Base-by-base conservation (phyloP, 192 early-diverging fungal species). In the Mortierella hygrophila region DNA sequence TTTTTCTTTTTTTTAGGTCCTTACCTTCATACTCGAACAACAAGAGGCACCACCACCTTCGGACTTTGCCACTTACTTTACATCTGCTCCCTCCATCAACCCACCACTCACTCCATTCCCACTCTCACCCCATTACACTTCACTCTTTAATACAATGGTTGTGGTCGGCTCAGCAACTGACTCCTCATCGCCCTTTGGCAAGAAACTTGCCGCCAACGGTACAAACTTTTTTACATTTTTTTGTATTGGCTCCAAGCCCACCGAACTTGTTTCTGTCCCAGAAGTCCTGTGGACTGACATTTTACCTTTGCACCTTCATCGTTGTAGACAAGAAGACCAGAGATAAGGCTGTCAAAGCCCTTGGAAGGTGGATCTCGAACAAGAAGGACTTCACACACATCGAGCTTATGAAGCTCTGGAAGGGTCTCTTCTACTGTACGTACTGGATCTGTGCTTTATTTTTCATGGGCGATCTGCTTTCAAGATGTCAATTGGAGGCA, bases 371-470 rank as follows among this genome's bases (percentile, higher is more conserved):
- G 89, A 77, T 96, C 35, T 82, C 88, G 13, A 83, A 68, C 32
- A 90, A 93, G 65, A 84, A 87, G 38, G 89, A 91, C 21, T 80
- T 96, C 23, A 70, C 85, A 32, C 83, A 95, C 15, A 86, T 90
- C 60, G 95, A 97, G 49, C 89, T 98, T 80, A 73, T 93, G 72
- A 96, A 96, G 83, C 92, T 97, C 16, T 98, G 97, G 96, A 97
- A 97, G 90, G 97, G 95, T 21, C 92, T 98, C 20, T 98, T 97
- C 74, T 98, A 97, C 85, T 96, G 97, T 95, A 91, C 86, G 93
- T 85, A 20, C 26, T 26, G 60, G 35, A 54, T 52, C 32, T 21
- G 16, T 3, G 21, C 49, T 37, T 74, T 55, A 15, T 2, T 71
- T 65, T 65, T 32, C 26, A 65, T 13, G 13, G 29, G 32, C 29